These are phyloP conservation scores for Paxillus involutus DNA, from an alignment of 768 basidiomycete species.

Conservation along the genomic window DNA sequence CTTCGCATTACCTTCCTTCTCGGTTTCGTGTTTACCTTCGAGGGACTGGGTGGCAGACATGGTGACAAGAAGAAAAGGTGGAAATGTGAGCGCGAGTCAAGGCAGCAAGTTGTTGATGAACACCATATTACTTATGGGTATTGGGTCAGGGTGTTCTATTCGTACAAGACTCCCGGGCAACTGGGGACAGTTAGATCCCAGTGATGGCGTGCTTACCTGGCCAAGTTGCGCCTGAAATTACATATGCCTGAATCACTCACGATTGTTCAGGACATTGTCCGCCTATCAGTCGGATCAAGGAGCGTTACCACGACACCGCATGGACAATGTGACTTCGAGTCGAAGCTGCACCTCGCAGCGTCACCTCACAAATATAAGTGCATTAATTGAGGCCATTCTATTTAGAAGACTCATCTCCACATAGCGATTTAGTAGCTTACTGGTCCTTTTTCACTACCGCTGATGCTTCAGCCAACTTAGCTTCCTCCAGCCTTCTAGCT, in stretches of 20 bases:
- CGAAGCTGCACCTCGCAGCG: background rate
- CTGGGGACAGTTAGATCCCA: background rate
- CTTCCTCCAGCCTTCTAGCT: conserved; percentile 48
- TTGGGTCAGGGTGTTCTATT: too few species aligned
- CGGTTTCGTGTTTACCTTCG: background rate
- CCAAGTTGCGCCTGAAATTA: background rate
- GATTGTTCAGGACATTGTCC: background rate
- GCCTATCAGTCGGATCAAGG: background rate
- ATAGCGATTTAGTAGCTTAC: conserved; percentile 14
- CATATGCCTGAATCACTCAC: background rate
- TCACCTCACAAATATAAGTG: background rate
- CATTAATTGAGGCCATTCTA: background rate
- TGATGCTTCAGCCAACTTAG: conserved; percentile 19
- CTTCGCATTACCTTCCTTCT: background rate
- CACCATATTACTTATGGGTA: too few species aligned
- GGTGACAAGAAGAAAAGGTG: background rate
- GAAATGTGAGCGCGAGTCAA: too few species aligned
- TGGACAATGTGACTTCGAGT: background rate
- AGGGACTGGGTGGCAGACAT: conserved; percentile 18
- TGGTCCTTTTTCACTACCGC: conserved; percentile 38
- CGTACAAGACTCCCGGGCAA: background rate
- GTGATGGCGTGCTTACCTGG: background rate
- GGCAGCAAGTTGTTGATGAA: too few species aligned
- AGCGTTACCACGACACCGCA: background rate
- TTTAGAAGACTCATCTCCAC: background rate